Percentiles rank a stretch among this genome's conserved stretches.
These are phyloP conservation scores for Saposhnikovia divaricata DNA, from an alignment of 129 eudicot species.

Conservation along the genomic window DNA sequence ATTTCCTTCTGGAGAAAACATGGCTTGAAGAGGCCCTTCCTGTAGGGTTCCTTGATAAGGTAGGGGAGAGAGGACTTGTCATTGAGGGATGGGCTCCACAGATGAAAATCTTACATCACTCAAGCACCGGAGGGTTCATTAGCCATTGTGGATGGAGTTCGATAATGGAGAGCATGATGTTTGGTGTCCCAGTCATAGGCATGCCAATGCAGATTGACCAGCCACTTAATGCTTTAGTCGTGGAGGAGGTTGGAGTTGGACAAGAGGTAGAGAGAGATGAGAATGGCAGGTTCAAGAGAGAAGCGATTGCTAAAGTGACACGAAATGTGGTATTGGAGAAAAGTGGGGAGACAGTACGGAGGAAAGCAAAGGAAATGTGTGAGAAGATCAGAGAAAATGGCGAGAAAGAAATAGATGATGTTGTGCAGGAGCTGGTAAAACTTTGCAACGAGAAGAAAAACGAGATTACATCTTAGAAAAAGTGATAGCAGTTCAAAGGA, in stretches of 20 bases:
- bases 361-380: not conserved
- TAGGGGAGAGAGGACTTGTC: not conserved
- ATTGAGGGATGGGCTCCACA: conserved; percentile 5
- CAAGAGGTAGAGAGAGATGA: conserved; percentile 1
- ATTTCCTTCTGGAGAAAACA: not conserved
- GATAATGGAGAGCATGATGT: not conserved
- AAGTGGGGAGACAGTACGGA: conserved; percentile 1
- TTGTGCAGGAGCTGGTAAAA: not conserved
- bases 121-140: not conserved
- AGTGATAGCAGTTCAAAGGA: not conserved
- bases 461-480: not conserved
- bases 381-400: conserved; percentile 1
- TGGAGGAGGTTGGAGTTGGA: conserved; percentile 9
- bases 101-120: not conserved
- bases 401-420: not conserved
- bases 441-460: not conserved
- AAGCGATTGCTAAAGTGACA: not conserved
- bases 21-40: not conserved
- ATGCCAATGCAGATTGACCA: conserved; percentile 5
- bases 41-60: not conserved
- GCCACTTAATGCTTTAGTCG: not conserved
- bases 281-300: conserved; percentile 2
- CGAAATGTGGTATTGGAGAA: not conserved
- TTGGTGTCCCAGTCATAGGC: not conserved
- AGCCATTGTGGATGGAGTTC: conserved; percentile 6